phyloP scores from a whole-genome alignment of 805 yeast genomes.

The Priceomyces castillae region DNA sequence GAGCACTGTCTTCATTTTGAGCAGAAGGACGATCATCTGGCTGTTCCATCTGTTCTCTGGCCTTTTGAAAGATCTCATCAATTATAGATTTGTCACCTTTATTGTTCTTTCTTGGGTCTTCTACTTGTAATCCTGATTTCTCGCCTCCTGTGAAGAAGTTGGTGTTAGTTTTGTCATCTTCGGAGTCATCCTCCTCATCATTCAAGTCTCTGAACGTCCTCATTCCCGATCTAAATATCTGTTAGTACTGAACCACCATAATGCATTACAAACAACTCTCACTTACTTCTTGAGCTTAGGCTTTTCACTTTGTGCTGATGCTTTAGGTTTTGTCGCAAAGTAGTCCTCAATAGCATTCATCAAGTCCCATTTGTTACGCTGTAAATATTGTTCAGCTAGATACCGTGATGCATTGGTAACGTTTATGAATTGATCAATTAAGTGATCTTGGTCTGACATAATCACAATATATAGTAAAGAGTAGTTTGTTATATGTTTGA shows the following conservation, averaged over 20 bases:
- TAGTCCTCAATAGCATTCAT: conserved; percentile 42
- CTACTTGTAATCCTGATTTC: conserved; percentile 76
- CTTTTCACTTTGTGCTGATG: neutral
- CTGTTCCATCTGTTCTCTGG: conserved; percentile 45
- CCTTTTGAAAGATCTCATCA: conserved; percentile 66
- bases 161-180: conserved; percentile 51
- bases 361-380: conserved; percentile 35
- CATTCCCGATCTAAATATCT: conserved; percentile 20
- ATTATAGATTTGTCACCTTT: conserved; percentile 48
- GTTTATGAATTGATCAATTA: conserved; percentile 33
- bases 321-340: conserved; percentile 21
- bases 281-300: conserved; percentile 9
- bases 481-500: neutral
- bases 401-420: conserved; percentile 33
- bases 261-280: neutral
- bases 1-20: conserved; percentile 21
- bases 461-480: neutral
- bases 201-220: conserved; percentile 41
- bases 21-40: conserved; percentile 37
- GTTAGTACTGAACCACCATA: conserved; percentile 1
- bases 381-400: conserved; percentile 40
- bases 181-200: conserved; percentile 43
- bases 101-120: conserved; percentile 56
- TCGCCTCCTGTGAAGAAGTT: conserved; percentile 70
- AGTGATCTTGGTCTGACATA: conserved; percentile 19